Conservation (phyloP, 805 yeast genomes). For the Clavispora carvajalis region DNA sequence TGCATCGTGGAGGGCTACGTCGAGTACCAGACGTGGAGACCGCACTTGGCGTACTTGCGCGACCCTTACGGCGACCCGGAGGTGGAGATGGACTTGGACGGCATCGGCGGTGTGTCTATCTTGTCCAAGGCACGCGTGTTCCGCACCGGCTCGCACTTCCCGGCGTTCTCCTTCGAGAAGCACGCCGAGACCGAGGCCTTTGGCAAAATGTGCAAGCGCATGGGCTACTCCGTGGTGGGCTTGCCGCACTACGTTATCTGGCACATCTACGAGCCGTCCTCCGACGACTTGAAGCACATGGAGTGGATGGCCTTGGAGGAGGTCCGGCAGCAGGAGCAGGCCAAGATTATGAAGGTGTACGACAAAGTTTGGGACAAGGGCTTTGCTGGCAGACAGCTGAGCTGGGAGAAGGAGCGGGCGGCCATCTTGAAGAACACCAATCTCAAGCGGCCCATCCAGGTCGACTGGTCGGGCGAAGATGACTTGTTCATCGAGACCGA, state of each 20-base stretch:
- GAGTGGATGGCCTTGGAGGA: constrained; percentile 87
- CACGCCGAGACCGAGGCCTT: constrained; percentile 99
- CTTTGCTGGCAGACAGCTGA: constrained; percentile 66
- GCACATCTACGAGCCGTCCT: constrained; percentile 86
- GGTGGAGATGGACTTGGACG: constrained; percentile 89
- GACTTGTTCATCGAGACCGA: constrained; percentile 29
- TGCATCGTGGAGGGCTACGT: constrained; percentile 97
- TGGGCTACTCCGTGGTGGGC: constrained; percentile 86
- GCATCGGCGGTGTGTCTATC: constrained; percentile 96
- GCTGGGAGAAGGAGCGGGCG: constrained; percentile 69
- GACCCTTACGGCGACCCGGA: constrained; percentile 95
- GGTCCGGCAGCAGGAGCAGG: constrained; percentile 55
- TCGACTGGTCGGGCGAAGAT: constrained; percentile 69
- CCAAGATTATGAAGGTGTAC: constrained; percentile 58
- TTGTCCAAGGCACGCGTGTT: constrained; percentile 83
- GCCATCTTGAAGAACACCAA: constrained; percentile 76
- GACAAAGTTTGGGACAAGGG: constrained; percentile 72
- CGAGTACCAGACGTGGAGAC: constrained; percentile 97
- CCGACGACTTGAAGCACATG: constrained; percentile 84
- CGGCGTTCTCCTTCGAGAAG: constrained; percentile 91
- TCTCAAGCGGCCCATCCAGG: constrained; percentile 46
- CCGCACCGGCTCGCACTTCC: constrained; percentile 86
- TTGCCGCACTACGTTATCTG: constrained; percentile 93
- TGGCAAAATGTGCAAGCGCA: constrained; percentile 79
- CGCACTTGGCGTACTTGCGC: constrained; percentile 89